These are phyloP conservation scores for Zygnema cylindricum DNA, from an alignment of 139 green algal species.

Conservation along the genomic window DNA sequence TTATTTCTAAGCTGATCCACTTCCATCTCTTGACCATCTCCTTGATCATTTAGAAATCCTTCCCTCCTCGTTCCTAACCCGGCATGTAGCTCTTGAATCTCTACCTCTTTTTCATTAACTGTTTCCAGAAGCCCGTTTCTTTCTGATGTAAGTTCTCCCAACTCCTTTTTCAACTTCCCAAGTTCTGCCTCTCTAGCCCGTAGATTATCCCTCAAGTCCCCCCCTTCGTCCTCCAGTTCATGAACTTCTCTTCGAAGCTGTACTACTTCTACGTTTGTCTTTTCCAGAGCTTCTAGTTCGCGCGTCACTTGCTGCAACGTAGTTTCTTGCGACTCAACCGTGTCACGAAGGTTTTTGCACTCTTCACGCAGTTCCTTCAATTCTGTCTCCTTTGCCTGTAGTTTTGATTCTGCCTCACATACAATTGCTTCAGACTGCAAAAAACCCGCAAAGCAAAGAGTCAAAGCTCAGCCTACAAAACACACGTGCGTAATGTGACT, in stretches of 20 bases:
- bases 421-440: slow-evolving; percentile 6
- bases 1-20: background rate
- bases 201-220: background rate
- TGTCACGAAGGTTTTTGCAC: background rate
- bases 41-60: background rate
- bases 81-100: background rate
- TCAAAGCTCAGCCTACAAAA: too few species aligned
- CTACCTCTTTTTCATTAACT: background rate
- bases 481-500: too few species aligned
- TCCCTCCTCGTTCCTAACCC: background rate
- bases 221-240: background rate
- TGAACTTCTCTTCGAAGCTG: slow-evolving; percentile 4
- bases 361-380: background rate
- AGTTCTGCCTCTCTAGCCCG: background rate
- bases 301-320: background rate
- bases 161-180: background rate
- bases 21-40: background rate
- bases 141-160: background rate
- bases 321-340: background rate
- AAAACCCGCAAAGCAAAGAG: too few species aligned
- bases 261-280: background rate
- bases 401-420: background rate
- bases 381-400: background rate
- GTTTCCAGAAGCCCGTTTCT: background rate
- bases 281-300: background rate